Evolutionary conservation across 805 yeast genomes (phyloP), one percentile per base, ranked within the genome.

Genomic region (Lachancea fermentati): DNA sequence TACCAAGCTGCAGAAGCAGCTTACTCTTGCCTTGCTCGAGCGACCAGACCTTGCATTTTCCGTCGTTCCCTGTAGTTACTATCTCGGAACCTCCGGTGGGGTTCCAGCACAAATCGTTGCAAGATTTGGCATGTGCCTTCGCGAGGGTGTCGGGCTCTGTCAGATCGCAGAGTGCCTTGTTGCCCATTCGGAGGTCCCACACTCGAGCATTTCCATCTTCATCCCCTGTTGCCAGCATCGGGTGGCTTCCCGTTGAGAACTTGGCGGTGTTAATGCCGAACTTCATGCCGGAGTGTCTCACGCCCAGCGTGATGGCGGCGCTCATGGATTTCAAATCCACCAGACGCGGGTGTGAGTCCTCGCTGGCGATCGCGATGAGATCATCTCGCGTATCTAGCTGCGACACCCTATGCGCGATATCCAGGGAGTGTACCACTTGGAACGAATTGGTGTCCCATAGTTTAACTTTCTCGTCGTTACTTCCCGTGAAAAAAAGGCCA

Each of bases 401-500:
- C 52, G 84, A 79, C 2, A 88, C 76, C 18, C 82, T 69, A 25
- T 76, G 69, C 3, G 70, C 79, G 43, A 87, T 40, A 30, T 77
- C 73, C 48, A 86, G 83, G 3, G 75, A 60, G 50, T 84, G 85
- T 0, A 78, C 95, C 14, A 76, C 75, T n/a, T 69, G 67, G 48
- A 88, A 62, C 13, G 72, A 64, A 41, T 72, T 72, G 0, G 96
- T 73, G 55, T 87, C 96, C 94, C 95, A 89, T 1, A 87, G 69
- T 46, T 80, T 83, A 16, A 88, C 74, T 0, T 78, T 73, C 43
- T 75, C 77, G 59, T 89, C 97, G 58, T 79, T 86, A 0, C 96
- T 85, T 1, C 87, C 78, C 2, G 87, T 74, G 14, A 87, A 70
- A 64, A 87, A 88, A 79, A 89, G 71, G 1, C 96, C 96, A 25